phyloP scores from a whole-genome alignment of 345 rosid species.

The Eucalyptus guilfoylei region DNA sequence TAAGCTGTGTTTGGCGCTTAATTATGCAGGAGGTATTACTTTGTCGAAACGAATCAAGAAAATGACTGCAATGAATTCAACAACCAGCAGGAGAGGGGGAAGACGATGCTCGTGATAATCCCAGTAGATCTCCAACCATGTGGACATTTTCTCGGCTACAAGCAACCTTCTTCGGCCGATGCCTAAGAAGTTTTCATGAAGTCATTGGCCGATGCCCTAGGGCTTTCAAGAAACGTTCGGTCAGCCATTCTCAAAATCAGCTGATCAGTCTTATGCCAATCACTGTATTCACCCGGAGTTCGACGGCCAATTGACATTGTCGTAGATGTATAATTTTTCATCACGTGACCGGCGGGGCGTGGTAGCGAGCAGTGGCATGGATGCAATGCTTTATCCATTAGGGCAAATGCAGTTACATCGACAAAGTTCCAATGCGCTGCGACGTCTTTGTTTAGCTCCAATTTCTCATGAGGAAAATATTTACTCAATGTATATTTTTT shows the following conservation, averaged over 20 bases:
- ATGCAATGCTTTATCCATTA: not conserved
- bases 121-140: not conserved
- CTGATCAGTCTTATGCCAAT: not conserved
- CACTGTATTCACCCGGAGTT: not conserved
- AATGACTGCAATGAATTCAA: not conserved
- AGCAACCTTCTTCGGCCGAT: not conserved
- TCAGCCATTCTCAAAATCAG: not conserved
- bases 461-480: no score
- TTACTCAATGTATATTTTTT: no score
- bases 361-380: not conserved
- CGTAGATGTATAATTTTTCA: not conserved
- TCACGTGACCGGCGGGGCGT: rapidly evolving
- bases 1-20: no score
- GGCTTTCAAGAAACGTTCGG: not conserved
- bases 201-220: not conserved
- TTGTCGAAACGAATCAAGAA: not conserved
- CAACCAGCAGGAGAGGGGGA: not conserved
- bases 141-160: not conserved
- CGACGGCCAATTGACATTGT: not conserved
- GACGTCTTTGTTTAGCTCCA: no score
- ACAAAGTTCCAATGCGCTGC: no score
- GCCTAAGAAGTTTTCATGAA: not conserved
- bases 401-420: no score
- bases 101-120: not conserved
- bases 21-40: no score